Base-by-base conservation (phyloP, 1,284 basidiomycete genomes). In the Melanopsichium pennsylvanicum region DNA sequence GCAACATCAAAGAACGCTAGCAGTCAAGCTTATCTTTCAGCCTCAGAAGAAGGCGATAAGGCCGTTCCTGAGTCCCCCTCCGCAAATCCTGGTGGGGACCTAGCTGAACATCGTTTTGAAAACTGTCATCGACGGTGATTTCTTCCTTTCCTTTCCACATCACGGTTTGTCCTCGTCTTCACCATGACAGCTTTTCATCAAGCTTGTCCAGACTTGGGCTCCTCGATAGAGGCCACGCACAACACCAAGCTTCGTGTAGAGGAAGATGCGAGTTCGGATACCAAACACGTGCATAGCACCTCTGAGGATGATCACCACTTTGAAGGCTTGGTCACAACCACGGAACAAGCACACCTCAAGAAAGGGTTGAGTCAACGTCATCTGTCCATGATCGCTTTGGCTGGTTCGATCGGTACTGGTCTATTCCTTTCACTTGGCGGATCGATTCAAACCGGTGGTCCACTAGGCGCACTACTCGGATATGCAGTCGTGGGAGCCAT, bases 381-480 rank as follows among this genome's bases (percentile, higher is more conserved):
- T 35, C 54, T 75, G 5, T 69, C 59, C 12, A 75, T 75, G 74
- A 62, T 75, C 4, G 71, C 74, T 2, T 43, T 75, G 15, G 74
- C 74, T 1, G 74, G 72, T 7, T 60, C 70, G 16, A 73, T 75
- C 34, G 74, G 74, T 9, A 74, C 74, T 1, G 74, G 74, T 33
- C 56, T 75, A 12, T 74, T 75, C 32, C 50, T 75, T 2, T 61
- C 60, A 35, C 41, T 68, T 13, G 72, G 72, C 13, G 54, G 58
- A 1, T 63, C 74, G 12, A 68, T 75, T 16, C 47, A 67, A 44
- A 54, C 60, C 0, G 73, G 63, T n/a, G 73, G 73, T 5, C 73
- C 73, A 5, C 49, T 74, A 2, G 72, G 72, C 25, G 60, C 70
- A 0, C 47, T 75, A 5, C 41, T 75, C 5, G 73, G 73, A 16